A percentile compares a stretch with the other conserved stretches of the same genome.
Conservation (phyloP, 78 protist genomes). For the Chrysochromulina parva region DNA sequence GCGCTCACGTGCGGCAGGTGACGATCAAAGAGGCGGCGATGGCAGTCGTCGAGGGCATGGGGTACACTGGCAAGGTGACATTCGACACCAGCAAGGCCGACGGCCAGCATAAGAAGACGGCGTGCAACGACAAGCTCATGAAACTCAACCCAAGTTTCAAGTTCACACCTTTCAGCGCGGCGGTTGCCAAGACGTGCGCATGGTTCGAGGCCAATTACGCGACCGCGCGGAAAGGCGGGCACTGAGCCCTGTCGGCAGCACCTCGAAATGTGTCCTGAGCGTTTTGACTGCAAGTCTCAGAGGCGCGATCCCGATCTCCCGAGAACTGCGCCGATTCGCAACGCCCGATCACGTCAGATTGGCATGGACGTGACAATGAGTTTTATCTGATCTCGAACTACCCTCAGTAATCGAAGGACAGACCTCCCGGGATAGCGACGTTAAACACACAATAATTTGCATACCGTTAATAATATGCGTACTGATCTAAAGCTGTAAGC, state of each 20-base stretch:
- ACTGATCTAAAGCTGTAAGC: too few species aligned
- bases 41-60: constrained; percentile 68
- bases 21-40: constrained; percentile 74
- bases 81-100: constrained; percentile 89
- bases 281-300: neutral
- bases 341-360: too few species aligned
- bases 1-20: too few species aligned
- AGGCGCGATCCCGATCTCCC: too few species aligned
- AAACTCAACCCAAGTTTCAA: constrained; percentile 67
- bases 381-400: too few species aligned
- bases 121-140: constrained; percentile 80
- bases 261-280: neutral
- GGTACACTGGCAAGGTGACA: constrained; percentile 53
- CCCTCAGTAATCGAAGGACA: too few species aligned
- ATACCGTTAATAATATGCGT: too few species aligned
- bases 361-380: too few species aligned
- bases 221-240: constrained; percentile 66
- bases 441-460: too few species aligned
- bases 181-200: constrained; percentile 34
- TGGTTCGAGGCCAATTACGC: constrained; percentile 87
- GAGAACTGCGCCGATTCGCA: too few species aligned
- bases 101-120: constrained; percentile 95
- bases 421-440: too few species aligned
- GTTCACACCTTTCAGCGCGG: constrained; percentile 84
- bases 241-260: neutral